These are phyloP conservation scores for Gaertneriomyces semiglobifer DNA, from an alignment of 192 early-diverging fungal species.

Conservation along the genomic window DNA sequence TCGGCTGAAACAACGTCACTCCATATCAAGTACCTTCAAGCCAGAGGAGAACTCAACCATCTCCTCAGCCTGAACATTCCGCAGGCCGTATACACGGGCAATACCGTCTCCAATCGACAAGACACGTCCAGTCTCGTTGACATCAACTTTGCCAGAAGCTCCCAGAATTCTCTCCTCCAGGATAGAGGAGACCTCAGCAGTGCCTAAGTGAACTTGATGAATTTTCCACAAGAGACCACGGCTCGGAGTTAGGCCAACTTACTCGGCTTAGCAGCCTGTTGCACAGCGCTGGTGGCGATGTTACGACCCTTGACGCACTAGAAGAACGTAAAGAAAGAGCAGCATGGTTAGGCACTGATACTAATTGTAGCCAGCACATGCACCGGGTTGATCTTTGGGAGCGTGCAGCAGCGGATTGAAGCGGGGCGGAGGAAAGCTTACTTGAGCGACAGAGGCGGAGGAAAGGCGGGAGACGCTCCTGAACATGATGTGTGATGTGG, in stretches of 20 bases:
- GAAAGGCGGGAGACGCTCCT: background rate
- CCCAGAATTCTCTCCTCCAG: constrained; percentile 97
- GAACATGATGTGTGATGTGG: too few relatives aligned
- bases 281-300: background rate
- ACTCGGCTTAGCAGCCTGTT: background rate
- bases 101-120: constrained; percentile 99
- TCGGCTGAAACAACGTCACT: constrained; percentile 4
- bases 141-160: constrained; percentile 74
- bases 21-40: constrained; percentile 65
- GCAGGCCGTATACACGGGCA: constrained; percentile 98
- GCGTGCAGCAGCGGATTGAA: background rate
- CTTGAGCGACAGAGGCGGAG: background rate
- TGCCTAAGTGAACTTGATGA: constrained; percentile 28
- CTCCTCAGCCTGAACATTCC: constrained; percentile 98
- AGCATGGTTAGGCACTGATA: background rate
- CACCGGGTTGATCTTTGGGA: background rate
- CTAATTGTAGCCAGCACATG: background rate
- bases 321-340: background rate
- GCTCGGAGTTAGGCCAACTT: background rate
- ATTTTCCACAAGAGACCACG: background rate
- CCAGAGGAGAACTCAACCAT: constrained; percentile 99
- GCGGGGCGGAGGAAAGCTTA: background rate
- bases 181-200: constrained; percentile 96
- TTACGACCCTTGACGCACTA: background rate
- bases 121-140: constrained; percentile 98